Evolutionary conservation across 768 basidiomycete genomes (phyloP), one percentile per base, ranked within the genome.

Genomic region (Cyclocybe cylindracea): DNA sequence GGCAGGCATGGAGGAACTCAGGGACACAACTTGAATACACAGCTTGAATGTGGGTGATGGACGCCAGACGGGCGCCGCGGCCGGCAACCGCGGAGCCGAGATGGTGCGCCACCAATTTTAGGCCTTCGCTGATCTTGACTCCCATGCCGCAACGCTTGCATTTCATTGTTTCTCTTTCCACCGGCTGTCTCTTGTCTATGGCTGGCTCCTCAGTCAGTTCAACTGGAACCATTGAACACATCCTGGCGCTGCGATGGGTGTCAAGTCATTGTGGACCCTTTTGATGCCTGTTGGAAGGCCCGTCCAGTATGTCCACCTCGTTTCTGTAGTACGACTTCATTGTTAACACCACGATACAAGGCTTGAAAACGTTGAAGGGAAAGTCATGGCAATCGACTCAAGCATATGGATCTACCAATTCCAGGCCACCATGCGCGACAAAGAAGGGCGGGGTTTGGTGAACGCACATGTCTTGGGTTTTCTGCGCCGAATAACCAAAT

Each of bases 391-490:
- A 2, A 98, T 99, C 50, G 97, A 99, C 70, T 98, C 95, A 3
- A 97, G 94, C 59, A 98, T 99, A 57, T 99, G 97, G 97, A 86
- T 99, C 48, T 99, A 99, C 69, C 97, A 99, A 69, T 99, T 99
- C 64, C 96, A 98, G 72, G 95, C 96, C 16, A 98, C 97, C 7
- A 98, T 98, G 95, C 85, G 97, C 18, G 95, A 96, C 70, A 98
- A 94, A 64, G 94, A 98, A 52, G 97, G 97, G 24, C 84, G 86
- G 18, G 91, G 82, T 10, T 73, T 99, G 39, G 83, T 89, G 46
- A 98, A 98, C 63, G 95, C 96, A 1, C 97, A 98, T 70, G 86
- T 99, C 11, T 73, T 98, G 39, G 94, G 96, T 50, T 91, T 91
- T 68, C 72, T 92, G 39, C 80, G 96, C 31, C 82, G 97, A 2